Conservation (phyloP, 371 early-diverging fungal species). For the Actinomucor elegans region DNA sequence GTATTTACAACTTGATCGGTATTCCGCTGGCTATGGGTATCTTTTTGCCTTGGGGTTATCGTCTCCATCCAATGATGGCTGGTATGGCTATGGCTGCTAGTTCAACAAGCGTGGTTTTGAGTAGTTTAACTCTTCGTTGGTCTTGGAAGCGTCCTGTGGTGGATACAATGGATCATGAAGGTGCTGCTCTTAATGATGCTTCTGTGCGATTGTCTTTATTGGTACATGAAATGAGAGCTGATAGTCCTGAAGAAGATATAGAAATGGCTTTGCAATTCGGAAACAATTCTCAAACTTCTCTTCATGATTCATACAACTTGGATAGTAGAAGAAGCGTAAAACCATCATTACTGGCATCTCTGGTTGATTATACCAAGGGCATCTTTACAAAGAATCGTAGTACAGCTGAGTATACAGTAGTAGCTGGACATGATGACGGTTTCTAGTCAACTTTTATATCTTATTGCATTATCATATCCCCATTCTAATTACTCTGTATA, state of each 20-base stretch:
- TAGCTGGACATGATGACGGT: neutral
- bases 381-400: neutral
- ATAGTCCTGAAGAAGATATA: slow-evolving; percentile 4
- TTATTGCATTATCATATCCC: neutral
- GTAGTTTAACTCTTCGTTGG: slow-evolving; percentile 80
- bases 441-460: neutral
- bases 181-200: neutral
- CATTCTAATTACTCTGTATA: neutral
- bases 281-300: neutral
- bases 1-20: slow-evolving; percentile 84
- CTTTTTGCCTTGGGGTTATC: slow-evolving; percentile 79
- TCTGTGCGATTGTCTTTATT: neutral
- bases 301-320: neutral
- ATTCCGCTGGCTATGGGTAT: slow-evolving; percentile 96
- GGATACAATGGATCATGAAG: neutral
- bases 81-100: slow-evolving; percentile 94
- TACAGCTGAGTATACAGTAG: neutral
- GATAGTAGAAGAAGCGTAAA: too few species aligned
- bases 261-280: neutral
- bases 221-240: slow-evolving; percentile 7
- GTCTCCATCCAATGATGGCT: slow-evolving; percentile 89
- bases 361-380: neutral
- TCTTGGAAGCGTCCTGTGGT: slow-evolving; percentile 34
- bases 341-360: too few species aligned
- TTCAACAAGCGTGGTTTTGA: slow-evolving; percentile 90